A percentile compares a stretch with the other conserved stretches of the same genome.
Evolutionary conservation across 306 rosid genomes (phyloP).

Genomic region (Calophaca sinica): DNA sequence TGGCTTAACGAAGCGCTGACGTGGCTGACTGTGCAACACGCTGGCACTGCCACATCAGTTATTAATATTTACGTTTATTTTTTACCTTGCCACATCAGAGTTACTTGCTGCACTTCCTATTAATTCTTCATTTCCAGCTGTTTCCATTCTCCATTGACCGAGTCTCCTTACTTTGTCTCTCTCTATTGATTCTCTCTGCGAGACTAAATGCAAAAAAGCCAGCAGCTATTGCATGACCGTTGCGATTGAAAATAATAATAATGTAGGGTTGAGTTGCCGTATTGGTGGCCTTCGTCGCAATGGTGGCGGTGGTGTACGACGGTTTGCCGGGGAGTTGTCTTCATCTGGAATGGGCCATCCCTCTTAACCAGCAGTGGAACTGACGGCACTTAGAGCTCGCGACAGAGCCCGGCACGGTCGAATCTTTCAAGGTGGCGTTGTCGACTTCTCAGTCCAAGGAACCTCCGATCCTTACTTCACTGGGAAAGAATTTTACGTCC

Average conservation of each 20-base stretch:
- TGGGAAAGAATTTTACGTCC: constrained; percentile 92
- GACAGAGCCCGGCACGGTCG: constrained; percentile 80
- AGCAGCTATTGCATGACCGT: constrained; percentile 39
- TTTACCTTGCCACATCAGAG: too few relatives aligned
- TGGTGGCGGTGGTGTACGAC: constrained; percentile 53
- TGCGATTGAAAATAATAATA: constrained; percentile 41
- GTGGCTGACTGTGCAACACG: too few relatives aligned
- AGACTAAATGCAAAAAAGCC: constrained; percentile 54
- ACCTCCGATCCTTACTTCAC: constrained; percentile 83
- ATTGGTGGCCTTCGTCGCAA: constrained; percentile 46
- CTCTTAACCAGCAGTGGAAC: constrained; percentile 61
- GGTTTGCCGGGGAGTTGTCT: constrained; percentile 58
- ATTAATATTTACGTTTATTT: too few relatives aligned
- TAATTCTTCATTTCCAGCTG: too few relatives aligned
- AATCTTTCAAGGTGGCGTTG: constrained; percentile 82
- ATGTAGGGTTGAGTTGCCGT: constrained; percentile 56
- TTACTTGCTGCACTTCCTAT: too few relatives aligned
- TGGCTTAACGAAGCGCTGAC: too few relatives aligned
- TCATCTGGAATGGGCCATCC: constrained; percentile 75
- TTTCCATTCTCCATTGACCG: constrained; percentile 8
- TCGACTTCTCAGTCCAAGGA: constrained; percentile 91
- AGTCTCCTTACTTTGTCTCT: not conserved
- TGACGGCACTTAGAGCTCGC: constrained; percentile 67
- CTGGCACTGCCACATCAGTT: too few relatives aligned
- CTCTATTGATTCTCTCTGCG: not conserved